Evolutionary conservation across 2,329 filamentous ascomycete genomes (phyloP).

Genomic region (Xylaria polymorpha): DNA sequence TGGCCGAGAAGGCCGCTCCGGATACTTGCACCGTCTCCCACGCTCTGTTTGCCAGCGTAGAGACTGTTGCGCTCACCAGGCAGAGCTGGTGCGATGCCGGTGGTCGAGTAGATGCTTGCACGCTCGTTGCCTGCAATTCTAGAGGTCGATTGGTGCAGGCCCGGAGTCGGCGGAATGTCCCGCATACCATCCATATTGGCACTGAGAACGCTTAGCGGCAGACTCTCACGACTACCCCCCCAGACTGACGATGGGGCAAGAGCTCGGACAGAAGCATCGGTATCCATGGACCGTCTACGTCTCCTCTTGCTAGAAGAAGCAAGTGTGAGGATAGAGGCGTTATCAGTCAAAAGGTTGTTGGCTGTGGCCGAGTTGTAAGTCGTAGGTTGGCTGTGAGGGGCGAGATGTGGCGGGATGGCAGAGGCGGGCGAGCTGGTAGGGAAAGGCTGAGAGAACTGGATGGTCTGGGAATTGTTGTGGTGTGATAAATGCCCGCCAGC

Average conservation of each 20-base stretch:
- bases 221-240: constrained; percentile 82
- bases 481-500: constrained; percentile 56
- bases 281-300: constrained; percentile 83
- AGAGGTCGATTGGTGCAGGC: constrained; percentile 63
- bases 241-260: constrained; percentile 85
- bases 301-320: constrained; percentile 84
- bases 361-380: constrained; percentile 84
- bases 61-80: constrained; percentile 83
- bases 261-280: constrained; percentile 85
- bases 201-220: constrained; percentile 82
- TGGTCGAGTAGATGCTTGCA: constrained; percentile 84
- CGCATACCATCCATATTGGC: constrained; percentile 69
- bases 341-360: constrained; percentile 84
- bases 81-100: constrained; percentile 73
- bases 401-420: constrained; percentile 77
- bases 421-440: constrained; percentile 73
- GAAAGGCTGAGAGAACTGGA: constrained; percentile 75
- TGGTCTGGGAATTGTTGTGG: constrained; percentile 60
- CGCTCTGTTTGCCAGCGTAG: constrained; percentile 71
- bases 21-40: constrained; percentile 79
- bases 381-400: constrained; percentile 66
- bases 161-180: constrained; percentile 59
- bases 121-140: constrained; percentile 65
- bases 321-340: constrained; percentile 86
- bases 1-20: constrained; percentile 83